Percentiles rank a stretch among this genome's conserved stretches.
Conservation (phyloP, 257 asterid species). For the Gentiana macrophylla region DNA sequence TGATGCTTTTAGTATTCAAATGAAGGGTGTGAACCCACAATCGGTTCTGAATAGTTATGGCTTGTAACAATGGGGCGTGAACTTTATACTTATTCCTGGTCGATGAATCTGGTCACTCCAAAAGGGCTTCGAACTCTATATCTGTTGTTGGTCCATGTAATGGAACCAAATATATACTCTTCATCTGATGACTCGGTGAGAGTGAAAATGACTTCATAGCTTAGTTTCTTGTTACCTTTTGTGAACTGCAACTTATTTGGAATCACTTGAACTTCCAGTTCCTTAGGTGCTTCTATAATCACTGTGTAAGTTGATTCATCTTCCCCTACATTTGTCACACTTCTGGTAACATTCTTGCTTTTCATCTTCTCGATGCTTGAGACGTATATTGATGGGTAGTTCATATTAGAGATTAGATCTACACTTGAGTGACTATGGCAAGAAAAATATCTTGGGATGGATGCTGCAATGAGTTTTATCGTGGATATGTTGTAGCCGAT, state of each 20-base stretch:
- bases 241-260: conserved; percentile 49
- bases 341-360: conserved; percentile 35
- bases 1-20: no score
- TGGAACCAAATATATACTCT: conserved; percentile 45
- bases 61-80: no score
- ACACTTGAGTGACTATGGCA: conserved; percentile 30
- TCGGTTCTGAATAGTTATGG: no score
- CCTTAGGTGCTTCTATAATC: conserved; percentile 22
- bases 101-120: not conserved
- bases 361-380: conserved; percentile 16
- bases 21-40: no score
- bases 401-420: conserved; percentile 55
- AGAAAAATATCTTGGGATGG: conserved; percentile 41
- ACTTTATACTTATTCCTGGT: no score
- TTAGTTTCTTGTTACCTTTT: conserved; percentile 27
- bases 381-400: conserved; percentile 68
- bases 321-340: conserved; percentile 51
- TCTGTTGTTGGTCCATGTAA: conserved; percentile 59
- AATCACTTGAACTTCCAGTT: conserved; percentile 35
- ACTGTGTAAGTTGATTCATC: conserved; percentile 42
- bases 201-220: conserved; percentile 45
- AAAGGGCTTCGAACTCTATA: conserved; percentile 56
- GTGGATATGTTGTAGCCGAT: conserved; percentile 29
- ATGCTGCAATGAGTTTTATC: conserved; percentile 35
- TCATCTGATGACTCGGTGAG: not conserved